Conservation (phyloP, 352 stramenopile species). For the Globisporangium uncinulatum region DNA sequence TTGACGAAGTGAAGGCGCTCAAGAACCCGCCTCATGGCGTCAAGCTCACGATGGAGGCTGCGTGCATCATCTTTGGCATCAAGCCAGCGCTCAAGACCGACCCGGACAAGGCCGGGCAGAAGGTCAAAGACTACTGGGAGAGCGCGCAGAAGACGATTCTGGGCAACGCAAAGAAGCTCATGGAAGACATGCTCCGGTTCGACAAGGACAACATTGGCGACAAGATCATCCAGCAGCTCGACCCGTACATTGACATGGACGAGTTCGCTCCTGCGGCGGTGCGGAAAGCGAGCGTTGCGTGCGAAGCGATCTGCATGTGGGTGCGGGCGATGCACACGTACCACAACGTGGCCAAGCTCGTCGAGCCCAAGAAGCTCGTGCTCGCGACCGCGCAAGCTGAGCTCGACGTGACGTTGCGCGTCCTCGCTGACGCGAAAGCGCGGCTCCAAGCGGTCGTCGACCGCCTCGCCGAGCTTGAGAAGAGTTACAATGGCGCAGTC, state of each 20-base stretch:
- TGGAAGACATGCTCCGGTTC: constrained; percentile 89
- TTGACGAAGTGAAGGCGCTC: constrained; percentile 90
- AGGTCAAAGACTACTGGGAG: constrained; percentile 89
- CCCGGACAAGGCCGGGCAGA: constrained; percentile 88
- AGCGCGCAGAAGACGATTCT: constrained; percentile 85
- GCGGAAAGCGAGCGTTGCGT: constrained; percentile 88
- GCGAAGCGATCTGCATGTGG: constrained; percentile 93
- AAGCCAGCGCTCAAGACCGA: constrained; percentile 88
- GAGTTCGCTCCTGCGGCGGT: constrained; percentile 88
- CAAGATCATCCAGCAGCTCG: constrained; percentile 84
- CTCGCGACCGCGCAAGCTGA: constrained; percentile 78
- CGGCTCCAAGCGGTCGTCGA: constrained; percentile 80
- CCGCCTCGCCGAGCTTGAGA: constrained; percentile 86
- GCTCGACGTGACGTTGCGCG: constrained; percentile 82
- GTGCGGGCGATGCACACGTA: constrained; percentile 92
- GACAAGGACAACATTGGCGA: constrained; percentile 88
- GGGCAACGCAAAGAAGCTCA: constrained; percentile 84
- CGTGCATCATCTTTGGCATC: constrained; percentile 94
- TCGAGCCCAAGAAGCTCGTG: constrained; percentile 91
- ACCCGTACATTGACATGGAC: constrained; percentile 89
- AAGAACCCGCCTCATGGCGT: constrained; percentile 87
- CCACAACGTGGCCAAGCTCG: constrained; percentile 87
- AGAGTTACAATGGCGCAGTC: constrained; percentile 83
- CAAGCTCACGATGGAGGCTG: constrained; percentile 87
- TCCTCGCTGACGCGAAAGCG: constrained; percentile 83